These are phyloP conservation scores for Heterobasidion occidentale DNA, from an alignment of 1,284 basidiomycete genomes.

Conservation along the genomic window DNA sequence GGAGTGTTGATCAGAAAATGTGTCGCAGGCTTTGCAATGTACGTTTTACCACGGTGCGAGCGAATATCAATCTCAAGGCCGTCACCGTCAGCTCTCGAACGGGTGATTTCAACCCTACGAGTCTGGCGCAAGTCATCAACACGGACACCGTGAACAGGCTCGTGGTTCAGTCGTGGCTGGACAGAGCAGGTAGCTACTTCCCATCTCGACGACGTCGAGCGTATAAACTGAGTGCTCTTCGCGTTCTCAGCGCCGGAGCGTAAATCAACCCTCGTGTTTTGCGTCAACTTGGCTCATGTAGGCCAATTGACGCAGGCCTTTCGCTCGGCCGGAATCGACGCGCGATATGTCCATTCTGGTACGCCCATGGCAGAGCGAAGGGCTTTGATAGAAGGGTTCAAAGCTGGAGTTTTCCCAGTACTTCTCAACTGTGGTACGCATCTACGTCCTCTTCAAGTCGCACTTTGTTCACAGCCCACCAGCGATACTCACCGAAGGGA, in stretches of 20 bases:
- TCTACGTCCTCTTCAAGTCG: neutral
- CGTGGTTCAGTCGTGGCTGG: slow-evolving; percentile 76
- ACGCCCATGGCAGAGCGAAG: slow-evolving; percentile 66
- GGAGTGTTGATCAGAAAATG: neutral
- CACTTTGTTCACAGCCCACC: neutral
- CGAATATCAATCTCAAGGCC: slow-evolving; percentile 59
- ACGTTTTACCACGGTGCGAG: slow-evolving; percentile 75
- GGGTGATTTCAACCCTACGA: slow-evolving; percentile 76
- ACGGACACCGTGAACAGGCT: slow-evolving; percentile 69
- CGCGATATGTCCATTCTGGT: slow-evolving; percentile 71
- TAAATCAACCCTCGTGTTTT: slow-evolving; percentile 87
- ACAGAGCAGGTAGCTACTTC: slow-evolving; percentile 55
- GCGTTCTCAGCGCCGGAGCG: slow-evolving; percentile 37
- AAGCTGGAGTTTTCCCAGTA: slow-evolving; percentile 71
- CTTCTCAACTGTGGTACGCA: slow-evolving; percentile 83
- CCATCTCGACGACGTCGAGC: slow-evolving; percentile 1
- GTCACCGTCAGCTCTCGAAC: slow-evolving; percentile 59
- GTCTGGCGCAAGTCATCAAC: slow-evolving; percentile 76
- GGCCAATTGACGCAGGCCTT: slow-evolving; percentile 70
- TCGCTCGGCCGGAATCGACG: slow-evolving; percentile 75
- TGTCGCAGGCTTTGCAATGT: slow-evolving; percentile 74
- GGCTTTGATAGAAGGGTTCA: slow-evolving; percentile 64
- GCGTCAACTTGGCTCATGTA: slow-evolving; percentile 85
- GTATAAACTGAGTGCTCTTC: neutral
- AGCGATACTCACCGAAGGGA: slow-evolving; percentile 90